Percentiles rank a stretch among this genome's conserved stretches.
phyloP scores from a whole-genome alignment of 805 yeast species.

The Nakazawaea laoshanensis region DNA sequence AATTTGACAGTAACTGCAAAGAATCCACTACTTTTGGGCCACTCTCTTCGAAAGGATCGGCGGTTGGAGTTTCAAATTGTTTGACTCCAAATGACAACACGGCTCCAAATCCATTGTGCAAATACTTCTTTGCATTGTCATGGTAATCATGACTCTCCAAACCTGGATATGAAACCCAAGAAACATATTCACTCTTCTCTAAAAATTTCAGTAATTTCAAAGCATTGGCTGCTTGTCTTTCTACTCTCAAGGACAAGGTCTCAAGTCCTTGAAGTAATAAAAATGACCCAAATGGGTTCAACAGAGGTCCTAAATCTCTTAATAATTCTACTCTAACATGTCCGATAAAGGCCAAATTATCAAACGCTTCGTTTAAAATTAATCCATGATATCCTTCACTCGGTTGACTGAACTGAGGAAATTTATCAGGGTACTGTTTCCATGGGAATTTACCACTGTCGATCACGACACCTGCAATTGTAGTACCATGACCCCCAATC shows the following conservation, averaged over 20 bases:
- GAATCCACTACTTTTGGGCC: slow-evolving; percentile 81
- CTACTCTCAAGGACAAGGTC: slow-evolving; percentile 87
- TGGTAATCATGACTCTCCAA: slow-evolving; percentile 72
- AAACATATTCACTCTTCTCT: slow-evolving; percentile 58
- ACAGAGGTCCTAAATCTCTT: slow-evolving; percentile 87
- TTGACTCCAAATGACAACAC: slow-evolving; percentile 87
- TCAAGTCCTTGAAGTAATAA: slow-evolving; percentile 86
- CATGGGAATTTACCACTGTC: slow-evolving; percentile 94
- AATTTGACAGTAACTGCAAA: slow-evolving; percentile 79
- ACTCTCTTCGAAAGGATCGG: slow-evolving; percentile 58
- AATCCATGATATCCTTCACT: slow-evolving; percentile 92
- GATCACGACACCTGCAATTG: slow-evolving; percentile 85
- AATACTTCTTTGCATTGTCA: slow-evolving; percentile 75
- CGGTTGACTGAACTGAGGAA: slow-evolving; percentile 87
- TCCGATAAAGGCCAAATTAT: slow-evolving; percentile 68
- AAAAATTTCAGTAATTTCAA: slow-evolving; percentile 70
- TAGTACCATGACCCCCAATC: slow-evolving; percentile 97
- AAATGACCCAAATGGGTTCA: slow-evolving; percentile 86
- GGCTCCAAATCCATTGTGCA: slow-evolving; percentile 77
- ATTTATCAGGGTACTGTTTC: slow-evolving; percentile 75
- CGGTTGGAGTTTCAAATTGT: slow-evolving; percentile 36
- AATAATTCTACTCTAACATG: slow-evolving; percentile 77
- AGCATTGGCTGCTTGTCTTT: slow-evolving; percentile 84
- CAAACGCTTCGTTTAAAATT: slow-evolving; percentile 73
- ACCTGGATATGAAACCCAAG: slow-evolving; percentile 93